Conservation (phyloP, 2,329 filamentous ascomycete genomes). For the Akanthomyces dipterigenus region DNA sequence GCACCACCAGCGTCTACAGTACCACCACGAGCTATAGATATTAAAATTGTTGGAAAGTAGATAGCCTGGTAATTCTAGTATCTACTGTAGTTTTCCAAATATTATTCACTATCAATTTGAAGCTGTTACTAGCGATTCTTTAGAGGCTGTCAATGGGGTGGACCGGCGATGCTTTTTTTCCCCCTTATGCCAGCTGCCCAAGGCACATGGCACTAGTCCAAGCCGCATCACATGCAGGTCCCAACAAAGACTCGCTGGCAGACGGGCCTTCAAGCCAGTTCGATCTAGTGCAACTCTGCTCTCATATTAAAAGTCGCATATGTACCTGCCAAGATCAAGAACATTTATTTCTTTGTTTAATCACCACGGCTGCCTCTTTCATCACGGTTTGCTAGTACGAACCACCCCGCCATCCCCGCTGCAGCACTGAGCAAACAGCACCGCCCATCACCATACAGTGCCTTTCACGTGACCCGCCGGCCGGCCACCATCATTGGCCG, state of each 20-base stretch:
- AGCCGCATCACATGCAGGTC: slow-evolving; percentile 7
- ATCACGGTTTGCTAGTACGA: neutral
- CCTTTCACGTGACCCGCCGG: neutral
- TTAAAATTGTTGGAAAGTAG: too few relatives aligned
- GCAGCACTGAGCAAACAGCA: neutral
- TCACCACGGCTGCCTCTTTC: neutral
- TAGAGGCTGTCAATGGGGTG: too few relatives aligned
- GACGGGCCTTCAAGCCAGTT: neutral
- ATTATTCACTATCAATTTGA: too few relatives aligned
- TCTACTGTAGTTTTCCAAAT: too few relatives aligned
- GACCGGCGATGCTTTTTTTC: too few relatives aligned
- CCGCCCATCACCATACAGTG: neutral
- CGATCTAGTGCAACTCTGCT: neutral
- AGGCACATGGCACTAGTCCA: neutral
- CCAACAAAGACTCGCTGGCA: slow-evolving; percentile 1
- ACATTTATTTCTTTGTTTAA: neutral
- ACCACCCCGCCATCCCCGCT: neutral
- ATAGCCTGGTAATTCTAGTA: too few relatives aligned
- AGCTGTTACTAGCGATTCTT: too few relatives aligned
- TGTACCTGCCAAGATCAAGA: neutral
- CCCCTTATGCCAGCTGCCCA: neutral
- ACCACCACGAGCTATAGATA: too few relatives aligned
- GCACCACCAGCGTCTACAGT: too few relatives aligned
- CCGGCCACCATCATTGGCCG: neutral
- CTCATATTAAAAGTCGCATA: neutral